phyloP scores from a whole-genome alignment of 2,329 filamentous ascomycete species.

The Akanthomyces uredinophilus region DNA sequence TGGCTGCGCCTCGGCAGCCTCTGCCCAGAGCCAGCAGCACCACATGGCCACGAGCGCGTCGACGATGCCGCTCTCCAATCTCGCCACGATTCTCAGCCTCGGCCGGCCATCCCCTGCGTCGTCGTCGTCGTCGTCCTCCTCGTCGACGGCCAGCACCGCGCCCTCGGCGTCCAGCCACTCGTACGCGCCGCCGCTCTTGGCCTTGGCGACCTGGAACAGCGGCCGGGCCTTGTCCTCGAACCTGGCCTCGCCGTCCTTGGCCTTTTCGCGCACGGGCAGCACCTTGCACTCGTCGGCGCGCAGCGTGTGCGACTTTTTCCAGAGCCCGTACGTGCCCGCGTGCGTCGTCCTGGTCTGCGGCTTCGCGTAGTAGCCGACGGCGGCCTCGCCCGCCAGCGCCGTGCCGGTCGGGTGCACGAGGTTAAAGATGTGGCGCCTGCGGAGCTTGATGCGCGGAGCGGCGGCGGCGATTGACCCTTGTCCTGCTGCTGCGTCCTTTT shows the following conservation, averaged over 20 bases:
- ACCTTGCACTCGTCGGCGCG: neutral
- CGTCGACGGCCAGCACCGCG: conserved; percentile 20
- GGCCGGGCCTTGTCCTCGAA: conserved; percentile 16
- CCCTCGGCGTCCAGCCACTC: conserved; percentile 21
- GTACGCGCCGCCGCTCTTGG: conserved; percentile 14
- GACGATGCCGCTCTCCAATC: conserved; percentile 16
- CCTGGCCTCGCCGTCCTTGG: conserved; percentile 18
- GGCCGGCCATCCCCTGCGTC: neutral
- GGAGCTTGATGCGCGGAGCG: conserved; percentile 14
- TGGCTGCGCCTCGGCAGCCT: neutral
- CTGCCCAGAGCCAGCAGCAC: conserved; percentile 10
- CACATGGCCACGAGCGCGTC: conserved; percentile 21
- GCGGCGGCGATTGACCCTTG: neutral
- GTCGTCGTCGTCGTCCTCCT: neutral
- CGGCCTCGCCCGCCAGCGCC: neutral
- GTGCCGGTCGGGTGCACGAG: conserved; percentile 13
- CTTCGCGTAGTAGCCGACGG: neutral
- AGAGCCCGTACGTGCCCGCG: neutral
- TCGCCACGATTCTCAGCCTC: conserved; percentile 11
- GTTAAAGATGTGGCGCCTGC: conserved; percentile 18
- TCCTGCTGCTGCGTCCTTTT: conserved; percentile 3
- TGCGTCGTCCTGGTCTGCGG: conserved; percentile 1
- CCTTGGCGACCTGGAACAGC: conserved; percentile 19
- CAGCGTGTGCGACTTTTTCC: neutral
- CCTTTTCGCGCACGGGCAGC: neutral